Conservation (phyloP, 352 stramenopile genomes). For the Phytophthora pistaciae region DNA sequence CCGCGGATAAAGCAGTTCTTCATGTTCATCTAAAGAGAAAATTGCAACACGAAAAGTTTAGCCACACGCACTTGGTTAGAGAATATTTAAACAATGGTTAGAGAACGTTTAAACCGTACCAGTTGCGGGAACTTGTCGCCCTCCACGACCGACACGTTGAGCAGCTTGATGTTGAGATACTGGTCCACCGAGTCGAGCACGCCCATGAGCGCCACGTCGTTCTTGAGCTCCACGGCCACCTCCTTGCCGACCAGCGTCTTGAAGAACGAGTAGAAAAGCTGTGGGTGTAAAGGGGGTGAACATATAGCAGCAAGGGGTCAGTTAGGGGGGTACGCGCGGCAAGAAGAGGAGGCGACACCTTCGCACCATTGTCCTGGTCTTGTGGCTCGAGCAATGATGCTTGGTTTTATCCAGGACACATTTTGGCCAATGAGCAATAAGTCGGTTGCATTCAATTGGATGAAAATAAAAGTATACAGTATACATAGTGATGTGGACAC, state of each 20-base stretch:
- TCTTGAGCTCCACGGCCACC: constrained; percentile 99
- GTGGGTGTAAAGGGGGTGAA: neutral
- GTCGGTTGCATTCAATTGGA: neutral
- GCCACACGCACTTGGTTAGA: neutral
- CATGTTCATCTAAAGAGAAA: constrained; percentile 84
- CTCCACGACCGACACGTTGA: constrained; percentile 96
- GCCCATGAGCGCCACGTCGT: constrained; percentile 97
- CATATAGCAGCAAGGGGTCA: constrained; percentile 4
- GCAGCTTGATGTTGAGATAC: constrained; percentile 99
- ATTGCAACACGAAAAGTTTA: neutral
- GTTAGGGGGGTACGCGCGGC: neutral
- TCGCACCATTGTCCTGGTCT: constrained; percentile 30
- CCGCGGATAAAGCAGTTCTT: constrained; percentile 99
- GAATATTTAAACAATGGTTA: neutral
- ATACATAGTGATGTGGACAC: neutral
- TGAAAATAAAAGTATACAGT: constrained; percentile 1
- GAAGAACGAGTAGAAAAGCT: constrained; percentile 99
- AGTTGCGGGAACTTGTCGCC: constrained; percentile 97
- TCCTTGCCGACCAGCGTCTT: constrained; percentile 98
- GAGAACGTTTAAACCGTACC: constrained; percentile 40
- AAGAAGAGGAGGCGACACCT: constrained; percentile 8
- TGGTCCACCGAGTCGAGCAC: constrained; percentile 98
- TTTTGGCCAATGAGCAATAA: constrained; percentile 11
- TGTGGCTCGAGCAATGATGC: constrained; percentile 9
- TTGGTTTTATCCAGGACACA: neutral